phyloP scores from a whole-genome alignment of 139 green algal species.

The Choricystis sp. region DNA sequence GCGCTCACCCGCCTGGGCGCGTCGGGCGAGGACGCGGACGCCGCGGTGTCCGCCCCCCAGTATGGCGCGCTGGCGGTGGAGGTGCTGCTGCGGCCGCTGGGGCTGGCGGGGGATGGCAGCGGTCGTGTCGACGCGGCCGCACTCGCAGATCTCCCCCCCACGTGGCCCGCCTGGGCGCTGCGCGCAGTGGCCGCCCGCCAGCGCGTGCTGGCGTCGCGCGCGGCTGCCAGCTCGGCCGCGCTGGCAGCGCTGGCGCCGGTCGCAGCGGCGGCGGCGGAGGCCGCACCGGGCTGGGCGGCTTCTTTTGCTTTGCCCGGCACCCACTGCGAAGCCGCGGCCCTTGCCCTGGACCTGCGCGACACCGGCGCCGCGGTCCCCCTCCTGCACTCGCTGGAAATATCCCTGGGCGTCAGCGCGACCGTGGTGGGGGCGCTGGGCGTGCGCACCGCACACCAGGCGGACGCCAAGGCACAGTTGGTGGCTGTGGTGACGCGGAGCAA shows the following conservation, averaged over 20 bases:
- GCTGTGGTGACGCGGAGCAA: constrained; percentile 6
- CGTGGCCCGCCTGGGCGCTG: constrained; percentile 49
- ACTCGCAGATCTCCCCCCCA: constrained; percentile 1
- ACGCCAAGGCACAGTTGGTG: constrained; percentile 69
- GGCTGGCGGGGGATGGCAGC: not conserved
- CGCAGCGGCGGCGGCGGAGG: constrained; percentile 27
- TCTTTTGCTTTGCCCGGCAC: constrained; percentile 14
- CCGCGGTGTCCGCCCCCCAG: not conserved
- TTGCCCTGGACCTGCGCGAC: not conserved
- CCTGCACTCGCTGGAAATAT: not conserved
- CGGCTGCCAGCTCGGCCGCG: constrained; percentile 22
- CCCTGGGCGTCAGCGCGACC: not conserved
- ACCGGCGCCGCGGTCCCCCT: not conserved
- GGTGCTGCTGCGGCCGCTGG: not conserved
- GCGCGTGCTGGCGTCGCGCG: constrained; percentile 30
- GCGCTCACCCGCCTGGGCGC: constrained; percentile 28
- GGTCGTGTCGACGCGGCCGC: not conserved
- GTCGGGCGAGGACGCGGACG: not conserved
- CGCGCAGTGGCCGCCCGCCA: constrained; percentile 32
- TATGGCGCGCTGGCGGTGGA: not conserved
- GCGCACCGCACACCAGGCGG: constrained; percentile 69
- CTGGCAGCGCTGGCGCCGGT: constrained; percentile 15
- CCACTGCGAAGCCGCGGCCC: not conserved
- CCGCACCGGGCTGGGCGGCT: constrained; percentile 26
- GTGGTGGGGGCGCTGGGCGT: constrained; percentile 50